These are phyloP conservation scores for Fusarium concolor DNA, from an alignment of 2,329 filamentous ascomycete genomes.

Conservation along the genomic window DNA sequence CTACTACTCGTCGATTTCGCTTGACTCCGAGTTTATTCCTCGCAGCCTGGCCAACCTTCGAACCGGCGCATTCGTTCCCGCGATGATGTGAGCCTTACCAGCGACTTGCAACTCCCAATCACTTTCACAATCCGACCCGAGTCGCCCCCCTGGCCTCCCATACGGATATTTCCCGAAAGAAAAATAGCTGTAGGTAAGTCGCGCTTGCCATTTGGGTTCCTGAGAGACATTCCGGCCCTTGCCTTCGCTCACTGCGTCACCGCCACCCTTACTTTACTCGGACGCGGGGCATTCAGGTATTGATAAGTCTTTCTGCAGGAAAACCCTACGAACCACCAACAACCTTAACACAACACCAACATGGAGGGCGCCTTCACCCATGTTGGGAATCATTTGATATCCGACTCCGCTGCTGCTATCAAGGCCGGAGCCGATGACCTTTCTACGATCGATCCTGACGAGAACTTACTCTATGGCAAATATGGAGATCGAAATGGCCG, in stretches of 20 bases:
- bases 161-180: slow-evolving; percentile 38
- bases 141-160: slow-evolving; percentile 42
- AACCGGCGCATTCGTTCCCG: slow-evolving; percentile 45
- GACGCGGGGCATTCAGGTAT: slow-evolving; percentile 41
- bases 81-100: slow-evolving; percentile 55
- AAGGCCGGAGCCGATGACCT: slow-evolving; percentile 85
- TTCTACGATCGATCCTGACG: slow-evolving; percentile 79
- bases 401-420: slow-evolving; percentile 85
- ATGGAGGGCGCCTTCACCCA: slow-evolving; percentile 94
- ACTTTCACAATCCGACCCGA: slow-evolving; percentile 46
- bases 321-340: slow-evolving; percentile 45
- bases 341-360: slow-evolving; percentile 46
- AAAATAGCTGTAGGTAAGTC: slow-evolving; percentile 46
- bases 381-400: slow-evolving; percentile 86
- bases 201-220: slow-evolving; percentile 16
- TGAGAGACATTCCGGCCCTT: slow-evolving; percentile 5
- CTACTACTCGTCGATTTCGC: slow-evolving; percentile 5
- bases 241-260: slow-evolving; percentile 28
- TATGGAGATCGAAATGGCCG: slow-evolving; percentile 70
- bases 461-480: slow-evolving; percentile 81
- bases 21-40: slow-evolving; percentile 15
- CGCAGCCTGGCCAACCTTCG: slow-evolving; percentile 30
- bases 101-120: slow-evolving; percentile 48
- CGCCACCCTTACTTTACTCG: slow-evolving; percentile 29
- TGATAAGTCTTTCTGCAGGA: slow-evolving; percentile 39